Conservation (phyloP, 192 early-diverging fungal genomes). For the Podila epicladia region DNA sequence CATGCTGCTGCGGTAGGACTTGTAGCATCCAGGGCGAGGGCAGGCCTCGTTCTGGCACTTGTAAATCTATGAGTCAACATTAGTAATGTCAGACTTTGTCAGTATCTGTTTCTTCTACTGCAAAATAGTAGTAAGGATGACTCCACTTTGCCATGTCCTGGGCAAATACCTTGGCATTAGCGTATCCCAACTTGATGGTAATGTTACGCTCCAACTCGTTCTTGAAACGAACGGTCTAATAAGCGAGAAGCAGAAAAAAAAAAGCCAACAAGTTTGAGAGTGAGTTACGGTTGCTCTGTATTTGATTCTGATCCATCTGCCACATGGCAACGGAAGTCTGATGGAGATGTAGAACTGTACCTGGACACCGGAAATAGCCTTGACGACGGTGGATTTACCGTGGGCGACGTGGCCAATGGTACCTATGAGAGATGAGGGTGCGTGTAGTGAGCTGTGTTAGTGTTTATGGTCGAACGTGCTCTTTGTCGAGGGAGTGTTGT, state of each 20-base stretch:
- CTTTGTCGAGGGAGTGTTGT: too few species aligned
- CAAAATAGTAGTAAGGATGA: constrained; percentile 8
- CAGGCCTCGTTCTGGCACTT: constrained; percentile 95
- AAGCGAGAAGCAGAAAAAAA: neutral
- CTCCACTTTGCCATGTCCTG: constrained; percentile 1
- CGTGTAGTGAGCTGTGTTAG: neutral
- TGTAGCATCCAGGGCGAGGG: constrained; percentile 96
- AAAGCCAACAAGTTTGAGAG: neutral
- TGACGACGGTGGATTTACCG: constrained; percentile 99
- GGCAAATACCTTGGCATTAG: constrained; percentile 89
- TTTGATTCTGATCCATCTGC: neutral
- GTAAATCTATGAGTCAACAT: constrained; percentile 76
- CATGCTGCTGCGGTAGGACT: constrained; percentile 84
- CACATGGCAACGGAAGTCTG: neutral
- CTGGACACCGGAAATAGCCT: constrained; percentile 97
- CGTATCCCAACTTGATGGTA: constrained; percentile 99
- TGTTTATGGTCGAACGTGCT: too few species aligned
- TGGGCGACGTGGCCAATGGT: constrained; percentile 99
- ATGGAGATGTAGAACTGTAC: constrained; percentile 35
- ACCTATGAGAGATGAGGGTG: constrained; percentile 56
- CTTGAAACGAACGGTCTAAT: constrained; percentile 93
- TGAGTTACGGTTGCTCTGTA: neutral
- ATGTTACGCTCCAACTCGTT: constrained; percentile 99
- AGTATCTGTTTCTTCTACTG: neutral
- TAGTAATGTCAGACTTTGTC: neutral